A percentile compares a stretch with the other conserved stretches of the same genome.
phyloP scores from a whole-genome alignment of 129 eudicot species.

The Flaveria robusta region DNA sequence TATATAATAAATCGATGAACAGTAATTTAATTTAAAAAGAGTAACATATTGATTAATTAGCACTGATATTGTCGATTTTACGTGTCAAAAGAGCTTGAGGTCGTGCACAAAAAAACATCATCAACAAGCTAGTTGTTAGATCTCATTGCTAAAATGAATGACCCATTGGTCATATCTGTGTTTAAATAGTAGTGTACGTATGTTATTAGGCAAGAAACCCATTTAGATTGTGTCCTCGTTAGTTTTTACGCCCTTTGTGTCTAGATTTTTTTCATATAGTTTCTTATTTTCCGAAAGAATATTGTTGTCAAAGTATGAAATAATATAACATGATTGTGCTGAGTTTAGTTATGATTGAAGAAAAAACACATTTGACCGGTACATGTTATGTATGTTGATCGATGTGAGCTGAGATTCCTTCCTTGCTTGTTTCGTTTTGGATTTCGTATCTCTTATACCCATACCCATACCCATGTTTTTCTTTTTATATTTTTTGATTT shows the following conservation, averaged over 20 bases:
- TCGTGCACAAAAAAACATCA: no score
- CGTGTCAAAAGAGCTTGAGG: no score
- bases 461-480: neutral
- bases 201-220: no score
- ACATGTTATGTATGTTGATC: neutral
- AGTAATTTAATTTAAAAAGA: neutral
- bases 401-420: constrained; percentile 22
- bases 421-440: constrained; percentile 20
- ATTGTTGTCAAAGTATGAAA: neutral
- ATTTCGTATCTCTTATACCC: constrained; percentile 9
- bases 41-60: no score
- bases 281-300: neutral
- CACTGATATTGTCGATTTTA: neutral
- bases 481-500: neutral
- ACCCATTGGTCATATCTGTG: no score
- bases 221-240: no score
- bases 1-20: neutral
- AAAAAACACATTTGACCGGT: neutral
- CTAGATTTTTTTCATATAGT: neutral
- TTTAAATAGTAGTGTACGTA: no score
- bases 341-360: neutral
- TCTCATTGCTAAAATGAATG: no score
- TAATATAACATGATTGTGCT: neutral
- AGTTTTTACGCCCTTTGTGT: no score
- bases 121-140: no score